phyloP scores from a whole-genome alignment of 345 rosid species.

The Stellera chamaejasme region DNA sequence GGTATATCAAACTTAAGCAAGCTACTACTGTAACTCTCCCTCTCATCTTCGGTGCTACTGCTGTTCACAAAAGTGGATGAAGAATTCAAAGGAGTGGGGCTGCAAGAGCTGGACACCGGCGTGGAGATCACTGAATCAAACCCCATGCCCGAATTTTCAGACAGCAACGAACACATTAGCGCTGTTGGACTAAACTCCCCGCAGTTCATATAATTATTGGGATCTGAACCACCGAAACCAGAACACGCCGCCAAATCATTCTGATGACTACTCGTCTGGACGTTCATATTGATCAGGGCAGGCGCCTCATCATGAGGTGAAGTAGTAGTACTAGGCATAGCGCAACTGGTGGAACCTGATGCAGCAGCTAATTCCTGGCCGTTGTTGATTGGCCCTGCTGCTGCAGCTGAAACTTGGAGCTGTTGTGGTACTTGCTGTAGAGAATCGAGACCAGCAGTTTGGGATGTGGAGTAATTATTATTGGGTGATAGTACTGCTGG shows the following conservation, averaged over 20 bases:
- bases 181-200: slow-evolving; percentile 8
- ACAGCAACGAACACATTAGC: background rate
- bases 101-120: slow-evolving; percentile 43
- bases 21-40: slow-evolving; percentile 65
- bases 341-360: slow-evolving; percentile 14
- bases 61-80: slow-evolving; percentile 38
- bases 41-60: slow-evolving; percentile 56
- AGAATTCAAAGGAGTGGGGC: slow-evolving; percentile 44
- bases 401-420: too few species aligned
- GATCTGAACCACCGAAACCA: slow-evolving; percentile 12
- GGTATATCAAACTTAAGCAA: slow-evolving; percentile 74
- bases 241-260: slow-evolving; percentile 12
- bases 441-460: too few species aligned
- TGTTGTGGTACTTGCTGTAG: too few species aligned
- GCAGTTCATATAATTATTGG: slow-evolving; percentile 9
- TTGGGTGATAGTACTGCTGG: slow-evolving; percentile 8
- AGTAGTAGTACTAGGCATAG: too few species aligned
- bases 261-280: slow-evolving; percentile 14
- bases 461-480: too few species aligned
- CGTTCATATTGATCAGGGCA: too few species aligned
- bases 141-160: slow-evolving; percentile 27
- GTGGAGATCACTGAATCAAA: slow-evolving; percentile 53
- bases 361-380: background rate
- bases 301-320: too few species aligned
- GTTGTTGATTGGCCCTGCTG: too few species aligned